Evolutionary conservation across 106 monocot genomes (phyloP).

Genomic region (Dendrobium officinale): DNA sequence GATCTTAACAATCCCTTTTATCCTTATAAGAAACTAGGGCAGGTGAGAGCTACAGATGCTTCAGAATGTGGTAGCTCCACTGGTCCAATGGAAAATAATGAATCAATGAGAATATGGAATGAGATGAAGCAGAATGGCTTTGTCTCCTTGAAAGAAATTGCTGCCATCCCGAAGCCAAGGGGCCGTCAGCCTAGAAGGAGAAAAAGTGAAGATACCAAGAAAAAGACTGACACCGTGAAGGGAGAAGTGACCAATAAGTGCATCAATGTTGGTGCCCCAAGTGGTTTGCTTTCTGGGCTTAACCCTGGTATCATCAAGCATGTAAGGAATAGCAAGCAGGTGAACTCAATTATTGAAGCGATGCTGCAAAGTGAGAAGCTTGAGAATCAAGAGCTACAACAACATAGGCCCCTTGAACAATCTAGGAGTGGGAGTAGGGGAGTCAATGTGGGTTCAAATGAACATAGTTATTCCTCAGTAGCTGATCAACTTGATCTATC

Average conservation of each 20-base stretch:
- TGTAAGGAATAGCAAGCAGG: conserved; percentile 83
- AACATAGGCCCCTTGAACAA: conserved; percentile 11
- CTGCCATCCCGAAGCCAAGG: conserved; percentile 36
- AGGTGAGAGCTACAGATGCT: conserved; percentile 25
- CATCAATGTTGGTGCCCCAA: conserved; percentile 48
- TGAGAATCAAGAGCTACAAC: conserved; percentile 17
- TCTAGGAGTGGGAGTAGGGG: conserved; percentile 12
- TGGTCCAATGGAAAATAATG: conserved; percentile 49
- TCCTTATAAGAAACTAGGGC: conserved; percentile 55
- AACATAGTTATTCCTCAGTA: conserved; percentile 1
- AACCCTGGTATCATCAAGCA: conserved; percentile 90
- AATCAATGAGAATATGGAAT: conserved; percentile 64
- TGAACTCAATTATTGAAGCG: conserved; percentile 71
- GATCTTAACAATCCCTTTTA: conserved; percentile 56
- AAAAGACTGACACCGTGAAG: conserved; percentile 28
- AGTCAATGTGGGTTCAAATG: neutral
- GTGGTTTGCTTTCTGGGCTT: conserved; percentile 64
- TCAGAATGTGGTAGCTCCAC: conserved; percentile 86
- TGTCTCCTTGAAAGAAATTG: conserved; percentile 43
- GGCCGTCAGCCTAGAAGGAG: conserved; percentile 39
- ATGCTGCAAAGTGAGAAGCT: conserved; percentile 46
- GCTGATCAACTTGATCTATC: conserved; percentile 2
- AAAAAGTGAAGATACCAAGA: conserved; percentile 52
- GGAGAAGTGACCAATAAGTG: conserved; percentile 36
- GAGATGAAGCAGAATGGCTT: conserved; percentile 93